phyloP scores from a whole-genome alignment of 306 rosid species.

The Cyclanthera cordifolia region DNA sequence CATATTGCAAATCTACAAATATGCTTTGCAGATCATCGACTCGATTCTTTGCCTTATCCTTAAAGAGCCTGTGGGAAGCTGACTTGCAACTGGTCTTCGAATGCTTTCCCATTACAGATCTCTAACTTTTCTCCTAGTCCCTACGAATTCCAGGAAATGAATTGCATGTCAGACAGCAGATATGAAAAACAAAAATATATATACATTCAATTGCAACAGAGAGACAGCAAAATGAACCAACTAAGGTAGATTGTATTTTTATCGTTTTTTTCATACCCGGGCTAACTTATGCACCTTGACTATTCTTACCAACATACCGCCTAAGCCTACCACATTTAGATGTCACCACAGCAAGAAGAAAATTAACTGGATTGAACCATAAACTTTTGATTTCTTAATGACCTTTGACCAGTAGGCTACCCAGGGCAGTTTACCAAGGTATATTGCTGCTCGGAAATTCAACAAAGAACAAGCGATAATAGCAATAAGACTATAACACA shows the following conservation, averaged over 20 bases:
- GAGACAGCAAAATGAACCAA: neutral
- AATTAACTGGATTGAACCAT: too few relatives aligned
- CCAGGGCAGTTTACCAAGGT: too few relatives aligned
- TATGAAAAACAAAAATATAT: too few relatives aligned
- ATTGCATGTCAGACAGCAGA: neutral
- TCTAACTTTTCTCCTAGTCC: constrained; percentile 23
- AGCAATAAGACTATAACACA: neutral
- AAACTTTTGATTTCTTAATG: too few relatives aligned
- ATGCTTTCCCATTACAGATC: constrained; percentile 62
- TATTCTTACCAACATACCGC: too few relatives aligned
- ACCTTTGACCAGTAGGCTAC: too few relatives aligned
- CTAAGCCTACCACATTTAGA: too few relatives aligned
- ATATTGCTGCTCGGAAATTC: neutral
- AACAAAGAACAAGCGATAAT: neutral
- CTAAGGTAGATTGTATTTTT: neutral
- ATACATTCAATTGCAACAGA: constrained; percentile 5
- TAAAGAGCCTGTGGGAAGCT: constrained; percentile 71
- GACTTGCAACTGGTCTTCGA: constrained; percentile 90
- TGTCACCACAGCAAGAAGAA: too few relatives aligned
- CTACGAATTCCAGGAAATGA: constrained; percentile 26
- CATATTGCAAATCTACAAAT: constrained; percentile 80
- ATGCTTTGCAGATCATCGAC: constrained; percentile 85
- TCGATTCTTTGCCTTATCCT: constrained; percentile 95
- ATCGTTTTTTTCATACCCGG: too few relatives aligned
- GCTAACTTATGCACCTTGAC: too few relatives aligned